A percentile compares a stretch with the other conserved stretches of the same genome.
These are phyloP conservation scores for Xylariales sp. DNA, from an alignment of 2,329 filamentous ascomycete species.

Conservation along the genomic window DNA sequence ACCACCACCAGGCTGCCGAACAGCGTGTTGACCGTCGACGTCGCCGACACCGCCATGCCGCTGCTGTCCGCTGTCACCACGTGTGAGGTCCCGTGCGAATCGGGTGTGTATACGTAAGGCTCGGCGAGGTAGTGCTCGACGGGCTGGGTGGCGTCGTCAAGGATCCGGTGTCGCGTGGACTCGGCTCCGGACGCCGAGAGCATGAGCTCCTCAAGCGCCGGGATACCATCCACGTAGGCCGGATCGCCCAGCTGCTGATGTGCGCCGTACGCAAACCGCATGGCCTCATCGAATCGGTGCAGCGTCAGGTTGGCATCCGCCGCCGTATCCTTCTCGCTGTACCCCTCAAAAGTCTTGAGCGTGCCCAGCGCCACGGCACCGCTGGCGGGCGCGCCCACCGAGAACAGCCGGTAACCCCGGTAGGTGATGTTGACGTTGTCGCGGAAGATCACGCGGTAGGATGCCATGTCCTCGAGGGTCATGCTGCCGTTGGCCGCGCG, in stretches of 20 bases:
- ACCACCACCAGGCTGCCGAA: slow-evolving; percentile 80
- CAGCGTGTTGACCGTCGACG: slow-evolving; percentile 82
- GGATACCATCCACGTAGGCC: slow-evolving; percentile 58
- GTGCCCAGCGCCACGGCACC: slow-evolving; percentile 71
- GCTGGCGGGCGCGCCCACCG: slow-evolving; percentile 70
- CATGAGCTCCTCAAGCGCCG: slow-evolving; percentile 62
- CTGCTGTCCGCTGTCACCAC: slow-evolving; percentile 66
- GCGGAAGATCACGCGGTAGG: slow-evolving; percentile 67
- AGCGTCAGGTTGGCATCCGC: slow-evolving; percentile 60
- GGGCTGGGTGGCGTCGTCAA: slow-evolving; percentile 66
- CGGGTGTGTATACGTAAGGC: slow-evolving; percentile 59
- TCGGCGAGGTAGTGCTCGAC: slow-evolving; percentile 70
- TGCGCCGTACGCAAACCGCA: slow-evolving; percentile 82
- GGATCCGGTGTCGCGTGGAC: slow-evolving; percentile 62
- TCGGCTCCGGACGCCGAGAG: slow-evolving; percentile 56
- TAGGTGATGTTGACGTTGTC: slow-evolving; percentile 60
- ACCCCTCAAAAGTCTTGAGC: slow-evolving; percentile 81
- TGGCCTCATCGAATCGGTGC: slow-evolving; percentile 82
- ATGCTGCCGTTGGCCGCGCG: slow-evolving; percentile 74
- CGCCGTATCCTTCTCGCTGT: slow-evolving; percentile 48
- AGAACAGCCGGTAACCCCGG: slow-evolving; percentile 65
- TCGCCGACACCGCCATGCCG: slow-evolving; percentile 75
- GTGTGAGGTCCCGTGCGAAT: slow-evolving; percentile 71
- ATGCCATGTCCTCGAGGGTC: slow-evolving; percentile 32
- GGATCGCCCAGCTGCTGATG: slow-evolving; percentile 82